Conservation (phyloP, 2,329 filamentous ascomycete species). For the Aaosphaeria pasadenensis region DNA sequence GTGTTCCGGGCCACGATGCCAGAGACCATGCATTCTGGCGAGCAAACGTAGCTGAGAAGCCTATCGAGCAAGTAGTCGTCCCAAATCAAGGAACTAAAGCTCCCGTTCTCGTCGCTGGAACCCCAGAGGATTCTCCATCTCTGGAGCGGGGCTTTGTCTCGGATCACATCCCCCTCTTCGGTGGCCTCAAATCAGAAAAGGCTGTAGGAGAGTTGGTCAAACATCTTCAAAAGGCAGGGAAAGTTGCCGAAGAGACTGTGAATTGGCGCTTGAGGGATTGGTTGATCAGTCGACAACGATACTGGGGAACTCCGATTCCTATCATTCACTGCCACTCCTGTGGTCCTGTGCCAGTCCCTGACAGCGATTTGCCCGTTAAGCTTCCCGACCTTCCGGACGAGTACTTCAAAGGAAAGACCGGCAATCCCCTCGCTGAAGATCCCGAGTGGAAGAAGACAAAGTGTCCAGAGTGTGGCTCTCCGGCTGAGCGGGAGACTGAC, state of each 20-base stretch:
- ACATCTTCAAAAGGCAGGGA: conserved; percentile 46
- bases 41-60: conserved; percentile 60
- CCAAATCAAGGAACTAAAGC: conserved; percentile 4
- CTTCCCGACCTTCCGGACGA: conserved; percentile 68
- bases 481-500: conserved; percentile 80
- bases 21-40: conserved; percentile 80
- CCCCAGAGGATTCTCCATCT: conserved; percentile 54
- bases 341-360: conserved; percentile 75
- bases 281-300: conserved; percentile 87
- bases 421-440: conserved; percentile 73
- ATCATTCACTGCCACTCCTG: conserved; percentile 78
- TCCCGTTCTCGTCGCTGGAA: conserved; percentile 11
- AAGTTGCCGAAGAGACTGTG: conserved; percentile 61
- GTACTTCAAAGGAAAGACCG: conserved; percentile 66
- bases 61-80: conserved; percentile 57
- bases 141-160: conserved; percentile 67
- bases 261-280: conserved; percentile 84
- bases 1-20: conserved; percentile 79
- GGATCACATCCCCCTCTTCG: conserved; percentile 61
- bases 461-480: conserved; percentile 70
- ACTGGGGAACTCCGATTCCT: conserved; percentile 89
- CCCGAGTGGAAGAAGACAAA: conserved; percentile 70
- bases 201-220: conserved; percentile 60
- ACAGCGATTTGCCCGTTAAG: conserved; percentile 70
- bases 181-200: conserved; percentile 60